Percentiles rank a stretch among this genome's conserved stretches.
These are phyloP conservation scores for Myxozyma kluyveri DNA, from an alignment of 805 yeast genomes.

Conservation along the genomic window DNA sequence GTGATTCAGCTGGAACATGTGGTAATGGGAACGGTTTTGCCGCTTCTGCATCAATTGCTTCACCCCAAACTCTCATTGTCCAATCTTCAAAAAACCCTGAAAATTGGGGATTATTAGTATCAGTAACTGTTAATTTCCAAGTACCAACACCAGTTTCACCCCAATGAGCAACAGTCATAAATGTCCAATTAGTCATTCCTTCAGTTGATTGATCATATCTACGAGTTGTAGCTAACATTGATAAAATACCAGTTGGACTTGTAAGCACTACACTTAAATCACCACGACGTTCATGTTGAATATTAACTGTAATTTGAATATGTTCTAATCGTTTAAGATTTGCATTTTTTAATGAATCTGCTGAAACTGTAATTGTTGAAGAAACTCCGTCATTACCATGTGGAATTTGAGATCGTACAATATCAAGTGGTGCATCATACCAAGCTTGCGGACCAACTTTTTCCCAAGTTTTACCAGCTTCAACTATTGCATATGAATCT, in stretches of 20 bases:
- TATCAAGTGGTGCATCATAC: slow-evolving; percentile 51
- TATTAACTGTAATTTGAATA: slow-evolving; percentile 74
- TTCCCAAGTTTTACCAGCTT: slow-evolving; percentile 69
- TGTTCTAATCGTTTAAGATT: slow-evolving; percentile 80
- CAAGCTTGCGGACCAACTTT: slow-evolving; percentile 91
- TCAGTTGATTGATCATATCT: slow-evolving; percentile 50
- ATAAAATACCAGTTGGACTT: slow-evolving; percentile 73
- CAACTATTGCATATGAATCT: slow-evolving; percentile 75
- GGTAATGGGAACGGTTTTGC: slow-evolving; percentile 56
- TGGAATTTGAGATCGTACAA: slow-evolving; percentile 38
- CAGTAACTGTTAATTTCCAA: slow-evolving; percentile 68
- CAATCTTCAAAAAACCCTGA: slow-evolving; percentile 54
- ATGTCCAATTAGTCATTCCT: slow-evolving; percentile 82
- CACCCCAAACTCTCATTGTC: slow-evolving; percentile 83
- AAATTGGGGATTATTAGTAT: slow-evolving; percentile 33
- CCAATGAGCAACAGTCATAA: slow-evolving; percentile 98
- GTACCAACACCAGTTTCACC: slow-evolving; percentile 77
- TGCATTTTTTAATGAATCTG: slow-evolving; percentile 49
- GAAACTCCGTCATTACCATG: slow-evolving; percentile 35
- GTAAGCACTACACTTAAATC: slow-evolving; percentile 58
- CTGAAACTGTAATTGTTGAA: slow-evolving; percentile 48
- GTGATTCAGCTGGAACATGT: slow-evolving; percentile 22
- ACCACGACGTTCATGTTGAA: slow-evolving; percentile 67
- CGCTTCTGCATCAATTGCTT: slow-evolving; percentile 59
- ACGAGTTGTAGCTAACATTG: slow-evolving; percentile 71